These are phyloP conservation scores for Exophiala mesophila DNA, from an alignment of 2,329 filamentous ascomycete species.

Conservation along the genomic window DNA sequence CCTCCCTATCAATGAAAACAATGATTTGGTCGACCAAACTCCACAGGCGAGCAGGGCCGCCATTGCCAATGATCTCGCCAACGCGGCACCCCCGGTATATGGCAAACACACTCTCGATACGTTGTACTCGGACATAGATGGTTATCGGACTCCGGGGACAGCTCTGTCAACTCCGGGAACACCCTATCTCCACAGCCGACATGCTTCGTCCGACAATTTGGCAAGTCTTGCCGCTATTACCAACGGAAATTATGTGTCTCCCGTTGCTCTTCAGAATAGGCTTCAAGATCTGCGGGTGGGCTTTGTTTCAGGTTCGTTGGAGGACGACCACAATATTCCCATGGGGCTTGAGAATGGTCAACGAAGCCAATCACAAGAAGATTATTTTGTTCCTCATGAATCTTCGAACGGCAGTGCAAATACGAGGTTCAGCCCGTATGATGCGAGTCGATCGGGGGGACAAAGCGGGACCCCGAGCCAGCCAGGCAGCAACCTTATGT, in stretches of 20 bases:
- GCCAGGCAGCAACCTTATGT: slow-evolving; percentile 30
- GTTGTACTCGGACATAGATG: slow-evolving; percentile 84
- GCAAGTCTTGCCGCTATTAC: slow-evolving; percentile 51
- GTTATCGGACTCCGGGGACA: slow-evolving; percentile 71
- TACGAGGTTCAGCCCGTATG: slow-evolving; percentile 15
- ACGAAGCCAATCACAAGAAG: slow-evolving; percentile 6
- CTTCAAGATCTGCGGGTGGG: slow-evolving; percentile 49
- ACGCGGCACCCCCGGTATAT: slow-evolving; percentile 84
- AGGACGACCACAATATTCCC: slow-evolving; percentile 11
- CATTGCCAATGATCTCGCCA: slow-evolving; percentile 52
- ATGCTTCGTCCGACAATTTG: slow-evolving; percentile 77
- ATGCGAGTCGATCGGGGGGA: slow-evolving; percentile 5
- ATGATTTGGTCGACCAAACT: slow-evolving; percentile 65
- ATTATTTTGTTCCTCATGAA: slow-evolving; percentile 12
- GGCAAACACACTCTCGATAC: slow-evolving; percentile 85
- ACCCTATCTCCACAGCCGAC: slow-evolving; percentile 65
- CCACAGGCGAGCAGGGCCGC: slow-evolving; percentile 46
- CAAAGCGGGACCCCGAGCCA: slow-evolving; percentile 12
- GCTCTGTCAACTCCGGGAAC: slow-evolving; percentile 67
- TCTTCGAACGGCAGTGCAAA: slow-evolving; percentile 4
- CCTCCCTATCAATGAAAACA: slow-evolving; percentile 80
- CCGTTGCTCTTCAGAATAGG: slow-evolving; percentile 66
- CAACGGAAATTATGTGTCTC: slow-evolving; percentile 54
- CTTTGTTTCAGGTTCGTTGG: slow-evolving; percentile 3
- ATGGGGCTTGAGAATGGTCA: slow-evolving; percentile 10